Conservation (phyloP, 768 basidiomycete genomes). For the Mycena polygramma region DNA sequence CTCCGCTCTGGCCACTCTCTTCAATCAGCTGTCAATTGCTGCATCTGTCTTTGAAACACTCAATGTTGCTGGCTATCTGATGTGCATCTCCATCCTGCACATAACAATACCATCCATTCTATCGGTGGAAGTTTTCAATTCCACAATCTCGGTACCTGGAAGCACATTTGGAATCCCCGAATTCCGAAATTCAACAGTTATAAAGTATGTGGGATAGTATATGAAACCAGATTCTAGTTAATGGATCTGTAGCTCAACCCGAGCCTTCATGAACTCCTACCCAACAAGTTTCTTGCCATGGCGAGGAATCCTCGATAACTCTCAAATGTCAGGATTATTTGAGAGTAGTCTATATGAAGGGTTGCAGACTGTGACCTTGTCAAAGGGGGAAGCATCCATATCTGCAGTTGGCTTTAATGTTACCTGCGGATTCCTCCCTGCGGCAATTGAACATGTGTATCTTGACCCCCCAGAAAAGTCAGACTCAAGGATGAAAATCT, state of each 20-base stretch:
- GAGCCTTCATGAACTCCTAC: neutral
- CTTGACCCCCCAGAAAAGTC: neutral
- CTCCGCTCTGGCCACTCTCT: neutral
- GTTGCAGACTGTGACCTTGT: neutral
- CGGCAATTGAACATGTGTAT: neutral
- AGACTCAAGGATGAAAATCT: too few relatives aligned
- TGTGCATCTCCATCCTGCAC: neutral
- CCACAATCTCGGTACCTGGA: neutral
- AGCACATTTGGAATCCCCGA: neutral
- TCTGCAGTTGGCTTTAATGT: neutral
- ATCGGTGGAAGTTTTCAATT: neutral
- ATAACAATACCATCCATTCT: neutral
- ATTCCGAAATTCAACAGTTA: neutral
- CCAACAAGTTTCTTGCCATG: neutral
- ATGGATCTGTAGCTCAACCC: neutral
- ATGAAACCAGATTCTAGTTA: neutral
- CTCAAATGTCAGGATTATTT: neutral
- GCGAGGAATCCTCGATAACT: neutral
- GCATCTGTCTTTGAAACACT: conserved; percentile 1
- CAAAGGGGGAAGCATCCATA: neutral
- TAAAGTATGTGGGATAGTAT: neutral
- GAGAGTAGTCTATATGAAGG: neutral
- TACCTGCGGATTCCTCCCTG: neutral
- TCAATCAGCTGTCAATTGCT: neutral
- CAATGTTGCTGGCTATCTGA: neutral